phyloP scores from a whole-genome alignment of 2,329 filamentous ascomycete genomes.

The Xylariaceae sp. region DNA sequence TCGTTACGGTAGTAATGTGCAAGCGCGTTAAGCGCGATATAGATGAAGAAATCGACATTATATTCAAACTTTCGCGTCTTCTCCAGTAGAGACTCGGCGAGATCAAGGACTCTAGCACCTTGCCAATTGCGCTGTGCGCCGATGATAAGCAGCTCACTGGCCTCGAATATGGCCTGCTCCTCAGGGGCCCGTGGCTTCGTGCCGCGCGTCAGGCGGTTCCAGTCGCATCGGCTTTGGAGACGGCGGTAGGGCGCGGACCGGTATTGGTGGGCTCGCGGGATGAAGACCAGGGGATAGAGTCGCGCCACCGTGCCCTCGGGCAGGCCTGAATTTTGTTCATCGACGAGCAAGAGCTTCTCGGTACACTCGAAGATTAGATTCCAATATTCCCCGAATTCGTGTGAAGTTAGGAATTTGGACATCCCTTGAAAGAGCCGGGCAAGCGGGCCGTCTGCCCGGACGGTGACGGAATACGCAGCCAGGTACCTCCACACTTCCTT shows the following conservation, averaged over 20 bases:
- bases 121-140: slow-evolving; percentile 25
- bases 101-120: slow-evolving; percentile 21
- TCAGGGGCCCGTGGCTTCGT: slow-evolving; percentile 24
- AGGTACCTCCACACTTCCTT: slow-evolving; percentile 30
- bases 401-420: slow-evolving; percentile 27
- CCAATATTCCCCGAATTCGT: slow-evolving; percentile 30
- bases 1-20: slow-evolving; percentile 25
- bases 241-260: slow-evolving; percentile 24
- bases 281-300: slow-evolving; percentile 27
- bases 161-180: slow-evolving; percentile 24
- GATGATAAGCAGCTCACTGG: slow-evolving; percentile 26
- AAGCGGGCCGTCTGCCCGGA: slow-evolving; percentile 24
- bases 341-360: slow-evolving; percentile 26
- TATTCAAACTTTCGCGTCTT: slow-evolving; percentile 26
- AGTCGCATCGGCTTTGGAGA: slow-evolving; percentile 28
- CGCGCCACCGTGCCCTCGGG: slow-evolving; percentile 27
- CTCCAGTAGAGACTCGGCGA: slow-evolving; percentile 26
- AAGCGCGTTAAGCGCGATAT: slow-evolving; percentile 25
- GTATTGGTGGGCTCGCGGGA: slow-evolving; percentile 28
- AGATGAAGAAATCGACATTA: slow-evolving; percentile 28
- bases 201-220: slow-evolving; percentile 19
- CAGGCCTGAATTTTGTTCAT: slow-evolving; percentile 25
- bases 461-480: slow-evolving; percentile 25
- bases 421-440: slow-evolving; percentile 27
- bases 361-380: slow-evolving; percentile 29